phyloP scores from a whole-genome alignment of 345 rosid genomes.

The Capsella bursapastoris region DNA sequence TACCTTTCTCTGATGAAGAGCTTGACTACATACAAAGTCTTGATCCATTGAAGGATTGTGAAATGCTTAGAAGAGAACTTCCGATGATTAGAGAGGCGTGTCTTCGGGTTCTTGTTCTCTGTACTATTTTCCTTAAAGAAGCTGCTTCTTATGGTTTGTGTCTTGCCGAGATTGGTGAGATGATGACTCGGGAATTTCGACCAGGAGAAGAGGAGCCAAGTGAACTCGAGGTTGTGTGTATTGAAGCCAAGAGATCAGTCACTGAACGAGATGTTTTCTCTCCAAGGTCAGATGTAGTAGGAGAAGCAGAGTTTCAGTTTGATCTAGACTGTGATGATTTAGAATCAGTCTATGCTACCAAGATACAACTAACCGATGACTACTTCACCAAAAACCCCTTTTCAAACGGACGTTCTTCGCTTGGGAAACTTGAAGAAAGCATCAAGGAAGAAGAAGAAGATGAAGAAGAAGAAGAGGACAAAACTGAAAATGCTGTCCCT shows the following conservation, averaged over 20 bases:
- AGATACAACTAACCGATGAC: slow-evolving; percentile 56
- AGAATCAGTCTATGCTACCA: slow-evolving; percentile 48
- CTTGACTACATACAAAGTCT: slow-evolving; percentile 78
- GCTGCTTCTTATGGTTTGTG: slow-evolving; percentile 81
- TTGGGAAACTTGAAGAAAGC: slow-evolving; percentile 81
- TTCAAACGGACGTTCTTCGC: slow-evolving; percentile 57
- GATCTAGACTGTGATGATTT: slow-evolving; percentile 76
- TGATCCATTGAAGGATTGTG: slow-evolving; percentile 70
- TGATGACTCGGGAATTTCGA: slow-evolving; percentile 96
- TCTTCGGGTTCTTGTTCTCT: slow-evolving; percentile 76
- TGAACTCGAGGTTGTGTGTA: slow-evolving; percentile 89
- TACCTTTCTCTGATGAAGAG: slow-evolving; percentile 98
- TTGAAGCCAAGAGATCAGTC: slow-evolving; percentile 79
- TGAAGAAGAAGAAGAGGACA: slow-evolving; percentile 54
- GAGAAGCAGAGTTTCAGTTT: slow-evolving; percentile 76
- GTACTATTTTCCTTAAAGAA: slow-evolving; percentile 87
- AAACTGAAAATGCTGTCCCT: slow-evolving; percentile 41
- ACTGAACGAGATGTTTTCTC: slow-evolving; percentile 65
- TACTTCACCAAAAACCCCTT: slow-evolving; percentile 51
- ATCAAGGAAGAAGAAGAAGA: slow-evolving; percentile 74
- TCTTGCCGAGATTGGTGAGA: slow-evolving; percentile 97
- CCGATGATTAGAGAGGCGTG: slow-evolving; percentile 98
- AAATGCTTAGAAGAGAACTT: slow-evolving; percentile 77
- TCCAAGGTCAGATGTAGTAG: slow-evolving; percentile 55
- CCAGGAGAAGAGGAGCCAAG: slow-evolving; percentile 93